These are phyloP conservation scores for Cyberlindnera samutprakarnensis DNA, from an alignment of 805 yeast genomes.

Conservation along the genomic window DNA sequence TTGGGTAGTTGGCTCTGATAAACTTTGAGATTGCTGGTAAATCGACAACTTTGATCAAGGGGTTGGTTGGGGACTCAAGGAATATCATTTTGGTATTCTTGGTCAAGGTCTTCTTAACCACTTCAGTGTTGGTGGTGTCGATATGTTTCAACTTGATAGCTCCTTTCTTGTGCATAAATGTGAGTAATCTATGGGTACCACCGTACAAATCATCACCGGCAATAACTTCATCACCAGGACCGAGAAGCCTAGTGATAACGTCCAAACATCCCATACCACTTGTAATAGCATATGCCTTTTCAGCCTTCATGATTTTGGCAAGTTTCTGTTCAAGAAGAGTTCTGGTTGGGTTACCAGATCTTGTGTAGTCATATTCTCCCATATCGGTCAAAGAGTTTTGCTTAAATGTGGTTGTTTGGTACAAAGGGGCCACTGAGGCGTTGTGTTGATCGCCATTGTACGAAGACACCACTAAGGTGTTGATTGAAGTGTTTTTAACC, in stretches of 20 bases:
- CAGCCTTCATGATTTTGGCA: slow-evolving; percentile 72
- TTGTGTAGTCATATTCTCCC: slow-evolving; percentile 81
- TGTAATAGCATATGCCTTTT: slow-evolving; percentile 71
- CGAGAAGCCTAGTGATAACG: slow-evolving; percentile 64
- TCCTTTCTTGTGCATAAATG: slow-evolving; percentile 57
- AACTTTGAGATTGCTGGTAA: slow-evolving; percentile 55
- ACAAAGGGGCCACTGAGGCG: slow-evolving; percentile 81
- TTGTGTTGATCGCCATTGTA: slow-evolving; percentile 57
- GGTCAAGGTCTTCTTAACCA: slow-evolving; percentile 49
- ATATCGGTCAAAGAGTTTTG: slow-evolving; percentile 62
- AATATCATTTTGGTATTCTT: slow-evolving; percentile 66
- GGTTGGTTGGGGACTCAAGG: slow-evolving; percentile 91
- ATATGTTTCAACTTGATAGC: slow-evolving; percentile 64
- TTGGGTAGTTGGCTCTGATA: slow-evolving; percentile 63
- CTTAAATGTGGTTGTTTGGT: slow-evolving; percentile 93
- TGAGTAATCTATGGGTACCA: slow-evolving; percentile 82
- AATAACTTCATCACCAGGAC: slow-evolving; percentile 82
- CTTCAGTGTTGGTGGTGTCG: slow-evolving; percentile 70
- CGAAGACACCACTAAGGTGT: slow-evolving; percentile 13
- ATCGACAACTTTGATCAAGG: slow-evolving; percentile 82
- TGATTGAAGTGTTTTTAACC: slow-evolving; percentile 9
- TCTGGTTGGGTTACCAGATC: slow-evolving; percentile 94
- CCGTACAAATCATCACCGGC: slow-evolving; percentile 96
- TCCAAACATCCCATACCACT: slow-evolving; percentile 94
- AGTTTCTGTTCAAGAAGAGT: slow-evolving; percentile 71